Percentiles rank a stretch among this genome's conserved stretches.
Conservation (phyloP, 768 basidiomycete genomes). For the Suillus paluster region DNA sequence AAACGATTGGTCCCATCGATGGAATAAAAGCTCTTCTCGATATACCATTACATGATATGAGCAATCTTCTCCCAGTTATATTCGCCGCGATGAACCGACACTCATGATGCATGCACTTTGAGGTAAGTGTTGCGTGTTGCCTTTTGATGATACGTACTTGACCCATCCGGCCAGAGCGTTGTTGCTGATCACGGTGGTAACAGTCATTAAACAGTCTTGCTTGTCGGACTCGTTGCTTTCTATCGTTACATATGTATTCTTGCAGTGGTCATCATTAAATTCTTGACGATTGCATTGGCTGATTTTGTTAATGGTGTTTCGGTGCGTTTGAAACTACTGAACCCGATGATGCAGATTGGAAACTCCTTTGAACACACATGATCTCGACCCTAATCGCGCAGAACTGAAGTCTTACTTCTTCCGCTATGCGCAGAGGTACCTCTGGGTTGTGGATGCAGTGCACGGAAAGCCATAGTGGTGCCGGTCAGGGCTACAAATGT, state of each 20-base stretch:
- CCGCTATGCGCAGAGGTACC: background rate
- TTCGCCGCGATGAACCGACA: background rate
- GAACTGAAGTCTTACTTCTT: background rate
- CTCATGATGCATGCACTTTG: background rate
- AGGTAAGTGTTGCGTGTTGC: constrained; percentile 17
- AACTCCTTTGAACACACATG: background rate
- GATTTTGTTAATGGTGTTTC: background rate
- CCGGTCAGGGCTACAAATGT: background rate
- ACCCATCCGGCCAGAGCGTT: background rate
- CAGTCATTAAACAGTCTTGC: background rate
- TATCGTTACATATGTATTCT: constrained; percentile 6
- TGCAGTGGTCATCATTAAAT: constrained; percentile 5
- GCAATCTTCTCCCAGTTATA: constrained; percentile 4
- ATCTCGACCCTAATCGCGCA: background rate
- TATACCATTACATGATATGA: background rate
- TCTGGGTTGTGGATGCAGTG: background rate
- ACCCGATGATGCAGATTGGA: background rate
- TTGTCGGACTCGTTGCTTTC: constrained; percentile 6
- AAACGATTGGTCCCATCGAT: background rate
- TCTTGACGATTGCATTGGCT: background rate
- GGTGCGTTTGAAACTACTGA: background rate
- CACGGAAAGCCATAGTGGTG: background rate
- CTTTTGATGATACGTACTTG: constrained; percentile 3
- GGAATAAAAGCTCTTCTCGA: background rate
- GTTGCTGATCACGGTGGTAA: background rate